Conservation (phyloP, 2,329 filamentous ascomycete species). For the Diplodia mutila region DNA sequence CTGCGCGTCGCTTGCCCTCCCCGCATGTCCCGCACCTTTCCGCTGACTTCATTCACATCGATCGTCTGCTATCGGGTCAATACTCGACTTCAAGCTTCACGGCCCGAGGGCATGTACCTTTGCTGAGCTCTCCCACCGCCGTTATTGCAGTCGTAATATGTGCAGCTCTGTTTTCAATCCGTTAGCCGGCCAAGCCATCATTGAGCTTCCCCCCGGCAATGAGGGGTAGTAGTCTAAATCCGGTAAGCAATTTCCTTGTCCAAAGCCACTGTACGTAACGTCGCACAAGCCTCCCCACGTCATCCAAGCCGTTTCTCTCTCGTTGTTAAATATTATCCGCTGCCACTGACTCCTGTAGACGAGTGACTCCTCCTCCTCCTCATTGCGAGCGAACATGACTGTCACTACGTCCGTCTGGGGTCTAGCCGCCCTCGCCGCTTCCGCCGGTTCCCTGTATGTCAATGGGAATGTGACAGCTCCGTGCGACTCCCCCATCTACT, state of each 20-base stretch:
- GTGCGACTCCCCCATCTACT: constrained; percentile 70
- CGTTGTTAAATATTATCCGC: constrained; percentile 2
- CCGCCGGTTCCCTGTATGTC: constrained; percentile 54
- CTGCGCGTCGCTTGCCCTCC: not conserved
- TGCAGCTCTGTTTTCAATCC: not conserved
- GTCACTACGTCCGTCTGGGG: not conserved
- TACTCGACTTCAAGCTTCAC: not conserved
- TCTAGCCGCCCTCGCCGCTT: not conserved
- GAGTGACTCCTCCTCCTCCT: not conserved
- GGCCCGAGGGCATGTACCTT: not conserved
- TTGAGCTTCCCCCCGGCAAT: not conserved
- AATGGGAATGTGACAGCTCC: constrained; percentile 66
- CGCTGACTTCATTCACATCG: not conserved
- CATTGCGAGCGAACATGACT: not conserved
- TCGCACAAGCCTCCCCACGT: constrained; percentile 14
- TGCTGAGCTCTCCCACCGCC: not conserved
- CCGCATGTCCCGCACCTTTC: not conserved
- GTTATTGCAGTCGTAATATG: not conserved
- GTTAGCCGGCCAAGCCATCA: not conserved
- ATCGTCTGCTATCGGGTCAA: not conserved
- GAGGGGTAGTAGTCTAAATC: not conserved
- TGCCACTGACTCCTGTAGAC: not conserved
- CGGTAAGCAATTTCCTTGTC: not conserved
- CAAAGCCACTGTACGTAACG: constrained; percentile 7
- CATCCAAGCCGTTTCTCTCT: too few relatives aligned